These are phyloP conservation scores for Chenopodium berlandieri DNA, from an alignment of 148 eudicot species.

Conservation along the genomic window DNA sequence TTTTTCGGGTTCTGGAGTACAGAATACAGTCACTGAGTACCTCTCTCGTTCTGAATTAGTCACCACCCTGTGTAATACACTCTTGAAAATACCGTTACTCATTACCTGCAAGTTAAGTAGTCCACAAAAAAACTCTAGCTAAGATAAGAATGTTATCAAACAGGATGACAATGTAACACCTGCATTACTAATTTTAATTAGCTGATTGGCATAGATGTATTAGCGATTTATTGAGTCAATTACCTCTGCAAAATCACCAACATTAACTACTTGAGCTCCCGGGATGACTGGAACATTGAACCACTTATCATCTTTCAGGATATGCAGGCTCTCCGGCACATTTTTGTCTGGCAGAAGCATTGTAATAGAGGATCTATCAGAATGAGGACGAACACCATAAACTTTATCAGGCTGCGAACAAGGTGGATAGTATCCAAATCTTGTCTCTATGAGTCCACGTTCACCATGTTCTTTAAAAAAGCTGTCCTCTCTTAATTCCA, in stretches of 20 bases:
- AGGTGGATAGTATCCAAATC: conserved; percentile 30
- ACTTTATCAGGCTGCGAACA: conserved; percentile 30
- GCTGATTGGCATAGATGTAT: background rate
- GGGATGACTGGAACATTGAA: conserved; percentile 48
- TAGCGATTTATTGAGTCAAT: background rate
- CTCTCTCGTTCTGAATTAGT: conserved; percentile 29
- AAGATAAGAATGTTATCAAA: too few relatives aligned
- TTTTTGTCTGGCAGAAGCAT: conserved; percentile 40
- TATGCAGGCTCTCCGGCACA: conserved; percentile 49
- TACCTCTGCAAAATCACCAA: conserved; percentile 61
- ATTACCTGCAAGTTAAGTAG: conserved; percentile 24
- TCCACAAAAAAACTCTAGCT: background rate
- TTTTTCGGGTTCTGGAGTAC: conserved; percentile 21
- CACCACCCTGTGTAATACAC: conserved; percentile 33
- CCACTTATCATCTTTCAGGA: conserved; percentile 53
- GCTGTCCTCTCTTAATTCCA: conserved; percentile 37
- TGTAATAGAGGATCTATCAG: conserved; percentile 31
- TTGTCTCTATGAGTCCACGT: conserved; percentile 12
- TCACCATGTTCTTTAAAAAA: conserved; percentile 38
- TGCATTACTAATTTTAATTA: background rate
- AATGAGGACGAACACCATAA: conserved; percentile 29
- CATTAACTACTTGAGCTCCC: conserved; percentile 42
- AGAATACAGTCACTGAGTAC: conserved; percentile 32
- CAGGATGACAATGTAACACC: background rate
- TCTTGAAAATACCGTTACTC: conserved; percentile 37